Evolutionary conservation across 768 basidiomycete genomes (phyloP), one percentile per base, ranked within the genome.

Genomic region (Jaapia argillacea): DNA sequence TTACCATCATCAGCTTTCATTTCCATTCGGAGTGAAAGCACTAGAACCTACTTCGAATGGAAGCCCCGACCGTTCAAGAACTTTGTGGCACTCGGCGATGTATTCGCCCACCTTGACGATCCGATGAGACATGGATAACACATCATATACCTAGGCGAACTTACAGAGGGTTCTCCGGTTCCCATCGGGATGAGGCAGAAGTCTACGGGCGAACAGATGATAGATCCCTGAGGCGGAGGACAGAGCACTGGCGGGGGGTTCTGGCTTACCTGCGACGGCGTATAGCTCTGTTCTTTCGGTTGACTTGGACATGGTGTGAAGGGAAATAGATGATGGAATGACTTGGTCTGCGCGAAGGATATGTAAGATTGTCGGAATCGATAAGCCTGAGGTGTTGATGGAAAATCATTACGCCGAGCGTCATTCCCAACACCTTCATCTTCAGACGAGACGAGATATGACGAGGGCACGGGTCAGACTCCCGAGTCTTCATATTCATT

Each of bases 111-210:
- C 82, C 79, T 81, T 39, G 24, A 4, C 1, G 16, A 24, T n/a
- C 43, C 26, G 28, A 57, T 54, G 10, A 56, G 47, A 23, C 52
- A 53, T 27, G 24, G 55, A 10, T 16, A 23, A 14, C 40, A 23
- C 55, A 58, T 20, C 57, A 57, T 39, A 61, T 64, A 44, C 61
- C 52, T 13, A 60, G 60, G 25, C 56, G 63, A 7, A 38, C 21
- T 7, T 10, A 38, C 37, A 7, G 37, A 38, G 7, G 37, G 37
- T 38, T 38, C 37, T 7, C 37, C 37, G 10, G 37, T 38, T 22
- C 37, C 37, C 43, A 92, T 82, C 10, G 89, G 90, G 44, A 91
- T 80, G 28, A 92, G 75, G 54, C 89, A 92, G 56, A 93, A 90
- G 60, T 92, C 89, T 89, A 46, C 27, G 16, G n/a, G 14, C 14